Evolutionary conservation across 2,329 filamentous ascomycete species (phyloP).

Genomic region (Beauveria brongniartii): DNA sequence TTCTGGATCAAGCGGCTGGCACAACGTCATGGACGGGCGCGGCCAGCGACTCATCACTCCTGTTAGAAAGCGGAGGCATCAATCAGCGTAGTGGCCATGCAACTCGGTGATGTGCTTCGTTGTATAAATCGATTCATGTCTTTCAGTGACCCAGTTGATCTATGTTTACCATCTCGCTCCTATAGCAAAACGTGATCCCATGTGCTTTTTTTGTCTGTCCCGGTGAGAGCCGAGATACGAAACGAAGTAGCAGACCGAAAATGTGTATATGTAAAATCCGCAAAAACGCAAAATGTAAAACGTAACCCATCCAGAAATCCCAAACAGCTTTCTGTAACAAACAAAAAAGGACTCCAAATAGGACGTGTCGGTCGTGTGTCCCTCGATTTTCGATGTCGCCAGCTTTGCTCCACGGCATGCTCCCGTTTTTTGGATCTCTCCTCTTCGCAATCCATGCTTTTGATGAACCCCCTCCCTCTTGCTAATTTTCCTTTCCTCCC

Average conservation of each 20-base stretch:
- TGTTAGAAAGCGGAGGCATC: no score
- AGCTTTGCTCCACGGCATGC: conserved; percentile 3
- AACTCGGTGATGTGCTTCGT: no score
- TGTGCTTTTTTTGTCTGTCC: background rate
- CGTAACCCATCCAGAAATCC: conserved; percentile 6
- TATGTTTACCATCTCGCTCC: conserved; percentile 8
- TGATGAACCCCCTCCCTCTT: background rate
- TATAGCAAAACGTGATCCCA: conserved; percentile 5
- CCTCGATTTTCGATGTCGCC: background rate
- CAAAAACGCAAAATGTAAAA: background rate
- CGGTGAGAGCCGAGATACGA: background rate
- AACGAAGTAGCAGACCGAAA: background rate
- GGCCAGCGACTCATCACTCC: no score
- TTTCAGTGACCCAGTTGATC: background rate
- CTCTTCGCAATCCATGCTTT: background rate
- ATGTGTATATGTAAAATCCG: background rate
- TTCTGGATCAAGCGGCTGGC: no score
- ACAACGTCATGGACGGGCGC: no score
- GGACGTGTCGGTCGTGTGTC: background rate
- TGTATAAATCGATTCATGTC: background rate
- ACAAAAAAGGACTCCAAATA: background rate
- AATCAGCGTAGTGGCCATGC: no score
- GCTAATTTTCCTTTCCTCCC: background rate
- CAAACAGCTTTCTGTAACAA: conserved; percentile 4
- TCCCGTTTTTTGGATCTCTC: background rate